Conservation (phyloP, 495 filamentous ascomycete genomes). For the Penicillium roqueforti region DNA sequence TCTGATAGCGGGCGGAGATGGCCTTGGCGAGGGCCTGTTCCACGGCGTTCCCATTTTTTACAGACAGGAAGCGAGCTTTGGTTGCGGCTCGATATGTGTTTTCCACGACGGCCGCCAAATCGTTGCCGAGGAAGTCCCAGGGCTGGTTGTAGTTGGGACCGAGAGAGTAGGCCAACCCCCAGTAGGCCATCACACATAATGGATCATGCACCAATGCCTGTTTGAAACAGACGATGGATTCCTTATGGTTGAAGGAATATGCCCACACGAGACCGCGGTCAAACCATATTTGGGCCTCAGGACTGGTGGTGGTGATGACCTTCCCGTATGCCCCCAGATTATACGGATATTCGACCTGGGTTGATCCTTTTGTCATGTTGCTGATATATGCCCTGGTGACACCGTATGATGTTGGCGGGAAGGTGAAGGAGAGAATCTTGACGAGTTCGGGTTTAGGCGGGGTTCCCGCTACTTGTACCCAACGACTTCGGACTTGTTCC, state of each 20-base stretch:
- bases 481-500: constrained; percentile 1
- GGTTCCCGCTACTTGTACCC: constrained; percentile 8
- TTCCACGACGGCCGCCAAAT: constrained; percentile 40
- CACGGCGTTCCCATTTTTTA: constrained; percentile 26
- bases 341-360: constrained; percentile 14
- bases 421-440: not conserved
- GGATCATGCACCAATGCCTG: constrained; percentile 51
- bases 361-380: not conserved
- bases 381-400: not conserved
- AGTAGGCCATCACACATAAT: constrained; percentile 58
- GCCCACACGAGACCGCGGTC: constrained; percentile 34
- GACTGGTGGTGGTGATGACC: constrained; percentile 18
- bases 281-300: constrained; percentile 35
- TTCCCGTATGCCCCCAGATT: constrained; percentile 20
- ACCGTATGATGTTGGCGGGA: constrained; percentile 2
- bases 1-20: constrained; percentile 51
- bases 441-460: constrained; percentile 9
- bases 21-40: constrained; percentile 56
- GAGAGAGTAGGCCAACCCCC: constrained; percentile 60
- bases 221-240: constrained; percentile 51
- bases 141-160: constrained; percentile 73
- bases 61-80: constrained; percentile 33
- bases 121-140: constrained; percentile 57
- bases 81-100: constrained; percentile 39
- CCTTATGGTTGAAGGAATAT: constrained; percentile 37